These are phyloP conservation scores for Dioszegia hungarica DNA, from an alignment of 768 basidiomycete species.

Conservation along the genomic window DNA sequence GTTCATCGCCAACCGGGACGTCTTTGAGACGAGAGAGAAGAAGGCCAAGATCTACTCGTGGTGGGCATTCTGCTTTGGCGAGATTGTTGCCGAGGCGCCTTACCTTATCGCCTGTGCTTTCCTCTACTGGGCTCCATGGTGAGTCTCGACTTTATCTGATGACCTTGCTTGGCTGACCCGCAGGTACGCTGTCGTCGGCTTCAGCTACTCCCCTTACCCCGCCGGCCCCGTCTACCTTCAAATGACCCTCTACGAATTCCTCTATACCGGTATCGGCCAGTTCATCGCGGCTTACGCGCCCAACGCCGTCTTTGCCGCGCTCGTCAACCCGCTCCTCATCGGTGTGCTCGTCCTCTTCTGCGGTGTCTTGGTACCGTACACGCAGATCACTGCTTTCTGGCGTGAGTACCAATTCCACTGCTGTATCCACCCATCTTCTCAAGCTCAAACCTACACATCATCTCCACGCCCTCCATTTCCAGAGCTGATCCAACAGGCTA, in stretches of 20 bases:
- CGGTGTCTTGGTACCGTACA: slow-evolving; percentile 37
- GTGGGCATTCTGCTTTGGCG: slow-evolving; percentile 37
- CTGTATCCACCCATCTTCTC: not conserved
- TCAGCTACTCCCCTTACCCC: slow-evolving; percentile 32
- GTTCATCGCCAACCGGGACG: slow-evolving; percentile 65
- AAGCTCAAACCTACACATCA: not conserved
- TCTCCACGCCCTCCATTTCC: not conserved
- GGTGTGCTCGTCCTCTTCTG: slow-evolving; percentile 38
- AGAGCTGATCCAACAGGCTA: slow-evolving; percentile 2
- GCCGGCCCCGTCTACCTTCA: slow-evolving; percentile 45
- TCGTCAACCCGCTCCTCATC: slow-evolving; percentile 43
- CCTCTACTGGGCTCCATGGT: slow-evolving; percentile 34
- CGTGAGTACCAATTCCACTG: slow-evolving; percentile 9
- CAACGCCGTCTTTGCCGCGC: slow-evolving; percentile 38
- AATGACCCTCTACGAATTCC: slow-evolving; percentile 45
- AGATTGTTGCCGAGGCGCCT: slow-evolving; percentile 41
- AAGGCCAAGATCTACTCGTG: slow-evolving; percentile 38
- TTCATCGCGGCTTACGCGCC: slow-evolving; percentile 46
- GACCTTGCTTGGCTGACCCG: not conserved
- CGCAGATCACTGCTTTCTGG: slow-evolving; percentile 39
- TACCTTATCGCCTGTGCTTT: slow-evolving; percentile 40
- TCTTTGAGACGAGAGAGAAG: slow-evolving; percentile 42
- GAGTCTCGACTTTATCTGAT: slow-evolving; percentile 12
- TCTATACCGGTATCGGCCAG: slow-evolving; percentile 45
- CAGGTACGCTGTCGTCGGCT: slow-evolving; percentile 41